Evolutionary conservation across 306 rosid species (phyloP), one percentile per base, ranked within the genome.

Genomic region (Glycyrrhiza uralensis): DNA sequence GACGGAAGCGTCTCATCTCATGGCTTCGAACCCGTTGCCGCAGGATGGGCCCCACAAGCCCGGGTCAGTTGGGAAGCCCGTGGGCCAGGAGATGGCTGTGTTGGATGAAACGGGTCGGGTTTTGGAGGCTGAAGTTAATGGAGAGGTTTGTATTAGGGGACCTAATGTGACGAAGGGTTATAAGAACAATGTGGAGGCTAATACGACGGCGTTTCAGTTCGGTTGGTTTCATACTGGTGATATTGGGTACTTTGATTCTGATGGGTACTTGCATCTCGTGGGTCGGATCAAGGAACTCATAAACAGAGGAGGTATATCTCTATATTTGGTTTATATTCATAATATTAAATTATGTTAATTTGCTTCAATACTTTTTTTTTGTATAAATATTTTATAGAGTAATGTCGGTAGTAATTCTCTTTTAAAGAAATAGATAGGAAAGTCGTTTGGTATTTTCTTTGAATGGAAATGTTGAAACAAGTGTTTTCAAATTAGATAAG

Each of bases 171-270:
- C 97, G 0, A 86, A 83, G 23, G 97, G 96, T 12, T 94, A 94
- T 47, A 91, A 94, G 76, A 85, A 94, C 56, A 94, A 94, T 70
- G 85, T 78, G 0, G 90, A 79, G 0, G 97, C 90, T 4, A 94
- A 89, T 63, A 86, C 76, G 29, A 13, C 87, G 0, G 92, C 87
- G 6, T 94, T 91, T 70, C 28, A 46, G 52, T 87, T 87, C 29
- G 96, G 89, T 23, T 94, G 96, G 95, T 94, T 94, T 24, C 98
- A 94, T 6, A 94, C 98, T 0, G 98, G 98, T 3, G 98, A 94
- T 52, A 24, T 94, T n/a, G 97, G 97, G 1, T 81, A 52, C 24
- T 77, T 94, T 3, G 98, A 94, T 36, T 79, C 88, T 1, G 96
- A 94, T 13, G 91, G 98, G 33, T 91, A 91, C 44, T 91, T 94